Percentiles rank a stretch among this genome's conserved stretches.
Conservation (phyloP, 176 grass and related monocot species). For the Poa pratensis region DNA sequence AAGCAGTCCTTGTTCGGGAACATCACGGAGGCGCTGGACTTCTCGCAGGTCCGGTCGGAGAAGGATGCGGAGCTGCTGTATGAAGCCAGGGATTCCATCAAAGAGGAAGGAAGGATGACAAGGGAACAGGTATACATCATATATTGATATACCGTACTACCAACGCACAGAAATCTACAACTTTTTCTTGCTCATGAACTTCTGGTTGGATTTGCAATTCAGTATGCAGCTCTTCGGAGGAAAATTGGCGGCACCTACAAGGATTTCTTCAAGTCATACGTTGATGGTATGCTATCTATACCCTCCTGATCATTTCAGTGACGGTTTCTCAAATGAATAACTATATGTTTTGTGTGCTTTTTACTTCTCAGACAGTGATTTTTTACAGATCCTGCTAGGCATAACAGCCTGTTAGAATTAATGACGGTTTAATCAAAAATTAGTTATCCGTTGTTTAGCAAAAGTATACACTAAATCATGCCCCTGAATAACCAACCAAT, state of each 20-base stretch:
- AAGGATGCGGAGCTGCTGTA: constrained; percentile 88
- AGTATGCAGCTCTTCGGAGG: constrained; percentile 88
- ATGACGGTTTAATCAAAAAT: not conserved
- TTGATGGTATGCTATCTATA: constrained; percentile 63
- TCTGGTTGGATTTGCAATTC: constrained; percentile 25
- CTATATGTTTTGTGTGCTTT: not conserved
- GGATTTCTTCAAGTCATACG: constrained; percentile 99
- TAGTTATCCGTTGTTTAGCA: not conserved
- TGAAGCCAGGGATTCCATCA: constrained; percentile 75
- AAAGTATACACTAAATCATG: not conserved
- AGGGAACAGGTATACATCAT: constrained; percentile 69
- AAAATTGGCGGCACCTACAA: constrained; percentile 99
- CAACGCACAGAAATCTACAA: not conserved
- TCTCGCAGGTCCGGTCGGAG: constrained; percentile 85
- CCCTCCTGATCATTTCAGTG: not conserved
- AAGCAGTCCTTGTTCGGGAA: constrained; percentile 85
- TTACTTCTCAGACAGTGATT: not conserved
- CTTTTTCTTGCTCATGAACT: not conserved
- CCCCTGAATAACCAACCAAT: constrained; percentile 1
- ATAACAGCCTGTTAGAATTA: not conserved
- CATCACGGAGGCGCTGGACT: constrained; percentile 90
- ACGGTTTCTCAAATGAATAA: not conserved
- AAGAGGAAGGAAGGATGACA: constrained; percentile 71
- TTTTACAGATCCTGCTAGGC: not conserved
- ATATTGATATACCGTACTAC: not conserved